Evolutionary conservation across 495 filamentous ascomycete genomes (phyloP).

Genomic region (Melanomma pulvis-pyrius): DNA sequence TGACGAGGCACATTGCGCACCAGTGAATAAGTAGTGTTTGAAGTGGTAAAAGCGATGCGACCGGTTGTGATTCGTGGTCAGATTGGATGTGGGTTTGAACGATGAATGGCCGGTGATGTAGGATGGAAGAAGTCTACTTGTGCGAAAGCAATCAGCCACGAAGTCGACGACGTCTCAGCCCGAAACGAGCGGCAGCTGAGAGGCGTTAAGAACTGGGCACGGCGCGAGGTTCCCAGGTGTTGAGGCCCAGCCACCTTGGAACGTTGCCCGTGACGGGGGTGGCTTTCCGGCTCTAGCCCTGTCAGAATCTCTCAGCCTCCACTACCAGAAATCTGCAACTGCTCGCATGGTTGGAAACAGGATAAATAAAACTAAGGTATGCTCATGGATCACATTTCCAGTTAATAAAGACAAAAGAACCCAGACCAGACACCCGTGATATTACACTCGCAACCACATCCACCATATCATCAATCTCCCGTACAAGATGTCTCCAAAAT

Average conservation of each 20-base stretch:
- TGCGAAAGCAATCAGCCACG: neutral
- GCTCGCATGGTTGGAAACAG: neutral
- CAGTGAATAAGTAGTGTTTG: neutral
- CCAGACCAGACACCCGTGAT: slow-evolving; percentile 22
- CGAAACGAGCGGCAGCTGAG: slow-evolving; percentile 17
- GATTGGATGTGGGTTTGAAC: slow-evolving; percentile 16
- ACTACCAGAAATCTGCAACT: neutral
- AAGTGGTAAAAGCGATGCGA: slow-evolving; percentile 15
- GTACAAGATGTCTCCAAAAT: neutral
- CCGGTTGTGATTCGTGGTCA: slow-evolving; percentile 29
- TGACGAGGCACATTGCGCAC: slow-evolving; percentile 46
- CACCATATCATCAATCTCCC: neutral
- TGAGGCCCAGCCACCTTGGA: slow-evolving; percentile 22
- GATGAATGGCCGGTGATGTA: neutral
- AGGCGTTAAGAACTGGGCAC: neutral
- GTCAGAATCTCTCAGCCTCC: slow-evolving; percentile 2
- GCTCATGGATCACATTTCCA: slow-evolving; percentile 26
- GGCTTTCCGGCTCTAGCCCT: slow-evolving; percentile 1
- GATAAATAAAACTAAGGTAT: slow-evolving; percentile 11
- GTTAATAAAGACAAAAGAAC: slow-evolving; percentile 21
- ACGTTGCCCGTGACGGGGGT: slow-evolving; percentile 7
- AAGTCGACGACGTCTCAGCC: neutral
- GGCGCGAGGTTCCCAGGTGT: slow-evolving; percentile 15
- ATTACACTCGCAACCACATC: slow-evolving; percentile 21
- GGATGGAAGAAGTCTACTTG: neutral